Conservation (phyloP, 768 basidiomycete species). For the Kondoa malvinella region DNA sequence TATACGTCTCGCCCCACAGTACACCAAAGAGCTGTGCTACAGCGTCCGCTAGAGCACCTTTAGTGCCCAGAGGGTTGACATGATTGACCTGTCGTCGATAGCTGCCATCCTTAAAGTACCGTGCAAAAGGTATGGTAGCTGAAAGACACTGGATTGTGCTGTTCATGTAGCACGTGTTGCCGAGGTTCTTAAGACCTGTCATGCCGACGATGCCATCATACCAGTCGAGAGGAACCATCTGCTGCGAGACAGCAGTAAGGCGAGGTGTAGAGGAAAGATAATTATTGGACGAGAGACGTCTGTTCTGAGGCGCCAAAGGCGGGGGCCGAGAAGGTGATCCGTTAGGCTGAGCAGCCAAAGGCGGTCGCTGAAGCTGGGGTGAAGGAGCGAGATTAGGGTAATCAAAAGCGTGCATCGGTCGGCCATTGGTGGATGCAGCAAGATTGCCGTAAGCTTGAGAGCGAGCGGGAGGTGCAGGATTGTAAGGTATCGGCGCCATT, state of each 20-base stretch:
- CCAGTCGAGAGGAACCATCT: conserved; percentile 8
- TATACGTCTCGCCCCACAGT: conserved; percentile 72
- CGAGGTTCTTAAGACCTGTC: conserved; percentile 76
- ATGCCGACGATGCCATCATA: conserved; percentile 24
- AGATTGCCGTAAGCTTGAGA: not conserved
- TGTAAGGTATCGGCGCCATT: not conserved
- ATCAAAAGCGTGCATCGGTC: not conserved
- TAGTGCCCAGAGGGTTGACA: conserved; percentile 68
- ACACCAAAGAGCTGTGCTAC: conserved; percentile 70
- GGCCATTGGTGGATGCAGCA: not conserved
- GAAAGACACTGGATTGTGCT: conserved; percentile 91
- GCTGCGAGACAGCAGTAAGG: conserved; percentile 7
- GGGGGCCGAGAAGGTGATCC: not conserved
- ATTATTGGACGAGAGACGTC: not conserved
- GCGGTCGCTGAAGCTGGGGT: not conserved
- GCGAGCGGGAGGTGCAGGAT: not conserved
- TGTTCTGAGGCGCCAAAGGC: not conserved
- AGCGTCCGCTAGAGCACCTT: conserved; percentile 59
- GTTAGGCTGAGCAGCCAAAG: not conserved
- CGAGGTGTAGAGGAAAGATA: not conserved
- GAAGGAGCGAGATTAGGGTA: not conserved
- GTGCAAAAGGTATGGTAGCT: conserved; percentile 80
- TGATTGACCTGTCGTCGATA: conserved; percentile 46
- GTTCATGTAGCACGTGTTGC: conserved; percentile 99
- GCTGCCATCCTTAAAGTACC: conserved; percentile 55